Evolutionary conservation across 768 basidiomycete genomes (phyloP), one percentile per base, ranked within the genome.

Genomic region (Boletales sp.): DNA sequence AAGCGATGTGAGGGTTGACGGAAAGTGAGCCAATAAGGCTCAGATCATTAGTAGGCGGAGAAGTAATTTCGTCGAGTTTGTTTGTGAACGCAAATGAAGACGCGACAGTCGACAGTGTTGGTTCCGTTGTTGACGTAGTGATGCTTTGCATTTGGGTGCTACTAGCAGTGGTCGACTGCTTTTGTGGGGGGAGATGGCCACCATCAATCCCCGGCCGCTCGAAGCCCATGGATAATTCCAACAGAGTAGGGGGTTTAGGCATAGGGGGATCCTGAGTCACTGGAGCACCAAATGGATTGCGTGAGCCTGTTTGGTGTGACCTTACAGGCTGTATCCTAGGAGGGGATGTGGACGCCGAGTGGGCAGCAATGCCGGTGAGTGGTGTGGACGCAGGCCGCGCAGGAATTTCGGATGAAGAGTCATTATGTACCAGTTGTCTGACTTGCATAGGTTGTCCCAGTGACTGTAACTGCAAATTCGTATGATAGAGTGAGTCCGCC

Each of bases 221-320:
- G 15, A 68, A 55, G 10, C 81, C 79, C 71, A 77, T 78, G 3
- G 84, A 78, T 13, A 97, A 69, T 61, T 97, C 88, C 69, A 88
- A 80, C 61, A 97, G 72, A 2, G 90, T 92, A 10, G 87, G 90
- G 27, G 76, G 79, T 64, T 84, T 87, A 2, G 90, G 87, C 24
- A 89, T 74, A 14, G 87, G 83, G 1, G 84, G 79, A 14, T 73
- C 70, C 19, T 81, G 71, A 9, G 77, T 75, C 6, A 79, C 74
- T 5, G 89, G 81, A 29, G 82, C 80, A 7, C 93, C 94, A 55
- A 99, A 99, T 4, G 97, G 97, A 76, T 99, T 99, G 57, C 83
- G 84, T 8, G 91, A 90, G 24, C 97, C 95, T 4, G 97, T 99
- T 65, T 87, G 83, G 65, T 98, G 94, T 7, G 93, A 77, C 59